Evolutionary conservation across 805 yeast genomes (phyloP).

Genomic region (Teunomyces cretensis): DNA sequence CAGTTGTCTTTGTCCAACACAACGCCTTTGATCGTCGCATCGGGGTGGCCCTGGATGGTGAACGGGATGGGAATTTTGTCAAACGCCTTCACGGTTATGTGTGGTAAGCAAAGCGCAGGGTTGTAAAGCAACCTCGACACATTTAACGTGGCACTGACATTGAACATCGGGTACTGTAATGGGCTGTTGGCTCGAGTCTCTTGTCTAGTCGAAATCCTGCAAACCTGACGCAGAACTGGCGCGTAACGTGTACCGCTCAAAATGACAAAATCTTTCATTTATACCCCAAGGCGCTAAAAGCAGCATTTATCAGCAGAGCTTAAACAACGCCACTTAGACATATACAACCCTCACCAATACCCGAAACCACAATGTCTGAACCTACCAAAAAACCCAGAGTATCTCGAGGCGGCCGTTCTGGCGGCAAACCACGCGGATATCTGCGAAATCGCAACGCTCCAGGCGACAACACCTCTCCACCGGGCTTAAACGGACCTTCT

Average conservation of each 20-base stretch:
- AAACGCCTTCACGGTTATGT: constrained; percentile 53
- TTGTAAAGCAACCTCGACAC: constrained; percentile 55
- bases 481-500: constrained; percentile 10
- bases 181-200: not conserved
- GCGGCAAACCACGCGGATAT: not conserved
- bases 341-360: not conserved
- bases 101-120: constrained; percentile 74
- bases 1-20: constrained; percentile 96
- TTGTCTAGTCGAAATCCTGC: not conserved
- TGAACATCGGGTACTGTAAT: constrained; percentile 37
- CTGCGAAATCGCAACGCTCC: constrained; percentile 5
- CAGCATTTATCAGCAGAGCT: not conserved
- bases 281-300: not conserved
- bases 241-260: not conserved
- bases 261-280: not conserved
- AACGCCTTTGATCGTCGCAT: constrained; percentile 58
- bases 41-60: constrained; percentile 27
- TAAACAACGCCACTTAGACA: not conserved
- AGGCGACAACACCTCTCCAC: constrained; percentile 7
- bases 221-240: not conserved
- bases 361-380: not conserved
- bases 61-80: constrained; percentile 61
- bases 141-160: constrained; percentile 76
- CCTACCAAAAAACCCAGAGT: not conserved
- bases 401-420: constrained; percentile 2